Evolutionary conservation across 441 rosid species (phyloP), one percentile per base, ranked within the genome.

Genomic region (Gossypium aridum): DNA sequence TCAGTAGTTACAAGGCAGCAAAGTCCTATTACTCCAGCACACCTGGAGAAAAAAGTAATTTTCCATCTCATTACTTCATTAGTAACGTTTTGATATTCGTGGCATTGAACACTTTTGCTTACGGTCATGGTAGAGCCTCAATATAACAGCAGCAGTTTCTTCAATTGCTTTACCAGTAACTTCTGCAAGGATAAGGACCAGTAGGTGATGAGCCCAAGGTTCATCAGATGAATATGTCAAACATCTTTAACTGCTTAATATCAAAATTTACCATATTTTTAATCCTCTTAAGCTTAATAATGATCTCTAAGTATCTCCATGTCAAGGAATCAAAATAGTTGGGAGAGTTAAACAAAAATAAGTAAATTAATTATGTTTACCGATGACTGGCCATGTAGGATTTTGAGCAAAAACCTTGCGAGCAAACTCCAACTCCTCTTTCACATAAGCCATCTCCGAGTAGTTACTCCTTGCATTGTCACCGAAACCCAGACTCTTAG

Each of bases 131-230:
- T 79, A 85, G 70, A 94, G 88, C 87, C 92, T 87, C 80, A 92
- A 76, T 19, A 91, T 67, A 49, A 92, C 89, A 2, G 97, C 97
- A 2, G 95, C 94, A 72, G 93, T 91, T 88, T 95, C 97, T 83
- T 95, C 96, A 13, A 91, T 87, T 22, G 99, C 97, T 80, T 92
- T 91, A 63, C 88, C 96, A 9, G 97, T 92, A 75, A 91, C 97
- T 82, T 92, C 98, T 94, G 86, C 84, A 86, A 20, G 16, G 16
- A 10, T 37, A 62, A 77, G 22, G 45, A 74, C 4, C 61, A 64
- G 34, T 51, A 14, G 20, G 53, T 72, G 55, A 45, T 25, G 26
- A 25, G 56, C 10, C 56, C 34, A 71, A 64, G 47, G 13, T 49
- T 8, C 17, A 68, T 45, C 26, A 26, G 75, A 47, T 47, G 10